These are phyloP conservation scores for Hansenula sp. DNA, from an alignment of 1,139 yeast genomes.

Conservation along the genomic window DNA sequence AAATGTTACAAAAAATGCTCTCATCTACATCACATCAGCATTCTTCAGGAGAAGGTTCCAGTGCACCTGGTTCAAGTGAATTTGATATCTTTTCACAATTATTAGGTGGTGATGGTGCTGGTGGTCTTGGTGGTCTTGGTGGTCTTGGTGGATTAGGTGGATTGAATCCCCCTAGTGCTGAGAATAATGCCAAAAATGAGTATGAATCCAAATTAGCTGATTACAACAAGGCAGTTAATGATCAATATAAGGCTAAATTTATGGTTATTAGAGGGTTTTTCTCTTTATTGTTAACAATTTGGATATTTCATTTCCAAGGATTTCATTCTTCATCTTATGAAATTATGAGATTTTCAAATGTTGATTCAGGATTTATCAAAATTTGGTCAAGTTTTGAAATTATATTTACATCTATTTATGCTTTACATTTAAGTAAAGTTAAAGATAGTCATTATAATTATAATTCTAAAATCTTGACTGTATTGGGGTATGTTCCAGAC, in stretches of 20 bases:
- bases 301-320: constrained; percentile 12
- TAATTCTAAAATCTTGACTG: constrained; percentile 17
- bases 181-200: constrained; percentile 8
- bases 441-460: constrained; percentile 25
- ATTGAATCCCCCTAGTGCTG: background rate
- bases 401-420: constrained; percentile 27
- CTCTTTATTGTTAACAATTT: constrained; percentile 10
- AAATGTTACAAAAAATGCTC: constrained; percentile 16
- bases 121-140: background rate
- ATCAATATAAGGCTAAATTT: constrained; percentile 19
- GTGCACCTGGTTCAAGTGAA: constrained; percentile 1
- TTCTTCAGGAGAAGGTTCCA: background rate
- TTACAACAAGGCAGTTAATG: constrained; percentile 15
- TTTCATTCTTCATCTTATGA: constrained; percentile 13
- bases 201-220: constrained; percentile 14
- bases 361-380: constrained; percentile 30
- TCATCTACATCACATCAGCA: constrained; percentile 10
- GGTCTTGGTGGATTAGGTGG: background rate
- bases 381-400: constrained; percentile 31
- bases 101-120: background rate
- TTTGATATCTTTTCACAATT: constrained; percentile 1
- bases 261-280: constrained; percentile 19
- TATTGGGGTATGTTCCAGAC: constrained; percentile 21
- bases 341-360: constrained; percentile 10
- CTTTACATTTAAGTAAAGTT: constrained; percentile 23